Evolutionary conservation across 805 yeast species (phyloP), one percentile per base, ranked within the genome.

Genomic region (Candida bentonensis): DNA sequence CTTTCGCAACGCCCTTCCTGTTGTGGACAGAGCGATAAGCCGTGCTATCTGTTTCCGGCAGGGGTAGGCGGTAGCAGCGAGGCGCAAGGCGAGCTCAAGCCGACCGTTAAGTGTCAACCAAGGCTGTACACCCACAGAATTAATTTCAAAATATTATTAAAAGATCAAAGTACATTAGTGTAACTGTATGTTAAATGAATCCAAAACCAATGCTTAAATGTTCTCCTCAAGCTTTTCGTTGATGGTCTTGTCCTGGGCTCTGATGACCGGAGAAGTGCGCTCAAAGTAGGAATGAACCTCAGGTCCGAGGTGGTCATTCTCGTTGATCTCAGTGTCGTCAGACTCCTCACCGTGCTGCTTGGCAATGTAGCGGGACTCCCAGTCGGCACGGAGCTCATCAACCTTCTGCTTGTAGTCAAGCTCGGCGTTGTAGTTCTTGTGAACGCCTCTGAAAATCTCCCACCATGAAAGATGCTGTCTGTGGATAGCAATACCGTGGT

Each of bases 401-500:
- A 62, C 63, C 46, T 55, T 55, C 55, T 60, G 65, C 58, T 61
- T 55, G 60, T 57, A 59, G 49, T 62, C 67, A 23, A 55, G 53
- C 50, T 59, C 65, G 33, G 65, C 58, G 52, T 62, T 55, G 58
- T 62, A 62, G 52, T 55, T 45, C 58, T 61, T 62, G 47, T 49
- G 53, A 22, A 54, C 55, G 25, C 64, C 63, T 26, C 59, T 49
- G 44, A 51, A 44, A 40, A 58, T 54, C 58, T 62, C 67, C 63
- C 64, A 62, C 43, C 47, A 40, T 1, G 64, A 59, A 50, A 62
- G 42, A 46, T 62, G 67, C 46, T 47, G 53, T 9, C 61, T 61
- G 53, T 60, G 53, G 46, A 62, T 53, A 48, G 67, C 67, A 39
- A 62, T 52, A 45, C 67, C 67, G 49, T 62, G 66, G 59, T 62